A percentile compares a stretch with the other conserved stretches of the same genome.
Evolutionary conservation across 768 basidiomycete genomes (phyloP).

Genomic region (Agrocybe pediades): DNA sequence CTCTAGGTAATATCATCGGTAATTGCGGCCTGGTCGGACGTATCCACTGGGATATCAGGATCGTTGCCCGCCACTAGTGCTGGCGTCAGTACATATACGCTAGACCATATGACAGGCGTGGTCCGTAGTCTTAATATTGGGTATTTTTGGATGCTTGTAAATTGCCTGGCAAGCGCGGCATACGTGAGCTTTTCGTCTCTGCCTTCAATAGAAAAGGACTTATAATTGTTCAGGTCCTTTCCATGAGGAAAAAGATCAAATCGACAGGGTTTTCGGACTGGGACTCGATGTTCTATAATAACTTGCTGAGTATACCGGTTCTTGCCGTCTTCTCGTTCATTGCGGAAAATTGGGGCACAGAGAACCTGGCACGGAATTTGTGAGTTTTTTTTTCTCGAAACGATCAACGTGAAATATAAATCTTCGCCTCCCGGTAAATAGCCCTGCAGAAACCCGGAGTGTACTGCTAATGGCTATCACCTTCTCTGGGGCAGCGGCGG

Average conservation of each 20-base stretch:
- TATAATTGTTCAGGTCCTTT: conserved; percentile 63
- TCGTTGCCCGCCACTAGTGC: conserved; percentile 36
- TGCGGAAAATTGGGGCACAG: conserved; percentile 86
- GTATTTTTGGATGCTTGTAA: conserved; percentile 95
- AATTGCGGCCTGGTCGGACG: conserved; percentile 96
- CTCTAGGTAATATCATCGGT: conserved; percentile 85
- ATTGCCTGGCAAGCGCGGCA: conserved; percentile 87
- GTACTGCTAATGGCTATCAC: conserved; percentile 86
- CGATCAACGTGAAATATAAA: neutral
- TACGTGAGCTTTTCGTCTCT: conserved; percentile 62
- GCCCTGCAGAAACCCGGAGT: conserved; percentile 79
- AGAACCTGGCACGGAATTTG: conserved; percentile 85
- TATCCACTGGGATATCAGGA: conserved; percentile 46
- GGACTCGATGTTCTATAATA: conserved; percentile 99
- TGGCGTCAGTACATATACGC: conserved; percentile 32
- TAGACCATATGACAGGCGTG: conserved; percentile 45
- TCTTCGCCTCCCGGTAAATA: conserved; percentile 31
- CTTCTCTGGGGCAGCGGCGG: conserved; percentile 97
- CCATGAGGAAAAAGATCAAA: conserved; percentile 98
- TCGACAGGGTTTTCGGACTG: conserved; percentile 93
- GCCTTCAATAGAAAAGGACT: neutral
- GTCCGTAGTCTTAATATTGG: conserved; percentile 68
- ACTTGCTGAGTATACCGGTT: conserved; percentile 91
- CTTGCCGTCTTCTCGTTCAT: conserved; percentile 80
- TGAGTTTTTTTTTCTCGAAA: conserved; percentile 42